These are phyloP conservation scores for Saturnispora galanensis DNA, from an alignment of 805 yeast genomes.

Conservation along the genomic window DNA sequence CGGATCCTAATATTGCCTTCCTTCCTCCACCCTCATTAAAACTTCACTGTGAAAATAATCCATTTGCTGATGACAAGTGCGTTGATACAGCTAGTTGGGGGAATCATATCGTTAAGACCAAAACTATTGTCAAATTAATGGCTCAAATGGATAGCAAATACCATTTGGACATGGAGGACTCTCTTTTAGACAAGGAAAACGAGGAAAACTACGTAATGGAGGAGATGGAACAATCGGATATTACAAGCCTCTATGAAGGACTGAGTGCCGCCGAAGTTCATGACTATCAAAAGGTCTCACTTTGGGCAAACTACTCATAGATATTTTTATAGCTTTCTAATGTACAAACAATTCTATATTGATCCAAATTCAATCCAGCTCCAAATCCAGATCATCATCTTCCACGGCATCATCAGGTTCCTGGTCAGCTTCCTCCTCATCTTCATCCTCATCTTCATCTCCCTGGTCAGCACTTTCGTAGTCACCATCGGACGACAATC, in stretches of 20 bases:
- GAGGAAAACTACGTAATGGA: neutral
- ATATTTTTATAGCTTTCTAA: neutral
- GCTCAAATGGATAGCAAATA: constrained; percentile 3
- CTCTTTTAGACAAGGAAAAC: neutral
- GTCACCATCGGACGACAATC: constrained; percentile 2
- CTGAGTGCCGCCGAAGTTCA: constrained; percentile 7
- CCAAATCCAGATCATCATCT: constrained; percentile 2
- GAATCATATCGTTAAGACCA: neutral
- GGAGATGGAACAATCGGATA: neutral
- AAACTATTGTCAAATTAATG: neutral
- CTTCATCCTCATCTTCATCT: constrained; percentile 5
- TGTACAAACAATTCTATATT: neutral
- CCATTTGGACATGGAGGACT: neutral
- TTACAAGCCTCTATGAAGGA: constrained; percentile 2
- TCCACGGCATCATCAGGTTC: constrained; percentile 5
- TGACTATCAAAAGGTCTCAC: constrained; percentile 6
- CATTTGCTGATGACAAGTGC: neutral
- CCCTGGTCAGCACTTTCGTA: neutral
- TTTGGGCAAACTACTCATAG: constrained; percentile 5
- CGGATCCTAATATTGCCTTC: neutral
- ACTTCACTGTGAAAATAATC: neutral
- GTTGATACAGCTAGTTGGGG: neutral
- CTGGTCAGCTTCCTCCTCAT: constrained; percentile 5
- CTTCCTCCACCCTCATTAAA: neutral
- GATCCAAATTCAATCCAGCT: neutral